Conservation (phyloP, 768 basidiomycete species). For the Xerocomellus dryophilus region DNA sequence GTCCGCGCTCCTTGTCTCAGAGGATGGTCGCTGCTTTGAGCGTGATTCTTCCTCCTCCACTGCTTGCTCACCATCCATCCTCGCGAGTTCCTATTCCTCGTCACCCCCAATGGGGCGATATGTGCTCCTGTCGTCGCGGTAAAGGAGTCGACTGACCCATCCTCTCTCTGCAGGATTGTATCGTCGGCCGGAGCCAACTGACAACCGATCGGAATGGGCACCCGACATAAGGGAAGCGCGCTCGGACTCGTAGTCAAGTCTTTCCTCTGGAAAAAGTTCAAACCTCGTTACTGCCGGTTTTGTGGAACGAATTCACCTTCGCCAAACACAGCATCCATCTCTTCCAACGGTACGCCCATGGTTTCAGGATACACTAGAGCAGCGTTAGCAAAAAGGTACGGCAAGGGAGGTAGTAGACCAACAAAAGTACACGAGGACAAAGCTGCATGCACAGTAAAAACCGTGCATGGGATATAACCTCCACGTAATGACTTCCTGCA, state of each 20-base stretch:
- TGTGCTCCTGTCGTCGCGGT: conserved; percentile 38
- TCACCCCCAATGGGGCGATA: conserved; percentile 48
- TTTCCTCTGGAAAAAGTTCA: conserved; percentile 44
- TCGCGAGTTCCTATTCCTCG: conserved; percentile 58
- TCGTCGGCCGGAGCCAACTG: conserved; percentile 30
- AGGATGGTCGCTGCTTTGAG: conserved; percentile 13
- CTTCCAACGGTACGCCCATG: conserved; percentile 82
- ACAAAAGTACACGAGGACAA: conserved; percentile 83
- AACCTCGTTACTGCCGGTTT: conserved; percentile 12
- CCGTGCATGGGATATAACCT: conserved; percentile 94
- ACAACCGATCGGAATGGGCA: conserved; percentile 37
- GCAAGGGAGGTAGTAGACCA: conserved; percentile 29
- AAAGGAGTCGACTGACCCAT: conserved; percentile 53
- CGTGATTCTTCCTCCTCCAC: conserved; percentile 25
- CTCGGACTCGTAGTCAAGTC: conserved; percentile 64
- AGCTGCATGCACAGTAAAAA: conserved; percentile 85
- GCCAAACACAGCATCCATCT: conserved; percentile 88
- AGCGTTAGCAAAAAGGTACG: conserved; percentile 6
- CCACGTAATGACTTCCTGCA: conserved; percentile 89
- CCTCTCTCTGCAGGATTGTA: conserved; percentile 29
- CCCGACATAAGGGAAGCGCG: conserved; percentile 52
- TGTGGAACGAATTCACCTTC: conserved; percentile 52
- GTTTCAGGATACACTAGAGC: conserved; percentile 78
- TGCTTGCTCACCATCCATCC: conserved; percentile 41
- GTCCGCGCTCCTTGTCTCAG: conserved; percentile 12